These are phyloP conservation scores for Ampelocalamus luodianensis DNA, from an alignment of 176 grass and related monocot species.

Conservation along the genomic window DNA sequence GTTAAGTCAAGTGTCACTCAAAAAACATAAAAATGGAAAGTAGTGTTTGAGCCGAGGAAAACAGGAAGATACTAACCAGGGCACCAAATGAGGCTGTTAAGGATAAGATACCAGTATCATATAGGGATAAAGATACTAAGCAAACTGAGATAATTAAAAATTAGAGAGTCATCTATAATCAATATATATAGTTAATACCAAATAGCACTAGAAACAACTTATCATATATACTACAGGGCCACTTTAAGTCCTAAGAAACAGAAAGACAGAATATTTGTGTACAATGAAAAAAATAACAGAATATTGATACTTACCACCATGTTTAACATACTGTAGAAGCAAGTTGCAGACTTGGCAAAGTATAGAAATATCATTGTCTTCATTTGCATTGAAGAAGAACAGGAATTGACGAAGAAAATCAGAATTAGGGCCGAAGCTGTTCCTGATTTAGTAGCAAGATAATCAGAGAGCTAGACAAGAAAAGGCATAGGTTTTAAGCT, in stretches of 20 bases:
- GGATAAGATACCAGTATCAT: not conserved
- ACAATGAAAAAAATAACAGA: not conserved
- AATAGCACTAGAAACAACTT: not conserved
- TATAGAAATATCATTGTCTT: constrained; percentile 68
- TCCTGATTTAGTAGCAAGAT: constrained; percentile 65
- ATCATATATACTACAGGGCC: not conserved
- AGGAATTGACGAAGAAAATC: constrained; percentile 91
- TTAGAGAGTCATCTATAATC: not conserved
- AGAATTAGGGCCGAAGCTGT: constrained; percentile 64
- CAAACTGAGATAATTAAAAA: not conserved
- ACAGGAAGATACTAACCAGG: not conserved
- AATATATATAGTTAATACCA: not conserved
- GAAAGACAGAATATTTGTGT: not conserved
- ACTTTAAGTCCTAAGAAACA: not conserved
- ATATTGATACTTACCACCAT: constrained; percentile 50
- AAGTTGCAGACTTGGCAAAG: constrained; percentile 74
- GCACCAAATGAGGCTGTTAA: not conserved
- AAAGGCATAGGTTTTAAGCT: constrained; percentile 23
- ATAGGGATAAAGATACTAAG: not conserved
- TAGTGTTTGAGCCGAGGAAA: not conserved
- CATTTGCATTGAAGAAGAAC: constrained; percentile 89
- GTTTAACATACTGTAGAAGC: constrained; percentile 70
- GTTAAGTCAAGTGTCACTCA: not conserved
- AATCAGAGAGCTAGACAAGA: constrained; percentile 44
- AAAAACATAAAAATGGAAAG: not conserved